These are phyloP conservation scores for Teratosphaeria gauchensis DNA, from an alignment of 2,329 filamentous ascomycete genomes.

Conservation along the genomic window DNA sequence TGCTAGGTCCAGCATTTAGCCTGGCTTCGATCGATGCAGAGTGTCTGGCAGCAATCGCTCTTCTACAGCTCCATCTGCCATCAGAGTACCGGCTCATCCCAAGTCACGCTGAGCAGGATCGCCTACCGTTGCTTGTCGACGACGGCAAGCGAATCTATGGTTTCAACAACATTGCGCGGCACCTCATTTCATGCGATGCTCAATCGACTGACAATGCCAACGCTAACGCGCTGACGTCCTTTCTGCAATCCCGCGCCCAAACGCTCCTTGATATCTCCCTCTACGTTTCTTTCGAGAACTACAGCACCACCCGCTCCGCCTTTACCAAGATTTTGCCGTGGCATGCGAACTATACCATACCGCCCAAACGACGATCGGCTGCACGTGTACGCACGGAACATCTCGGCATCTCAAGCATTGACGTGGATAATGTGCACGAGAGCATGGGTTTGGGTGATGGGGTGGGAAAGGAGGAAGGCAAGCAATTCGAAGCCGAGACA, in stretches of 20 bases:
- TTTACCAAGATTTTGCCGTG: slow-evolving; percentile 74
- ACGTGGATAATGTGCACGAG: slow-evolving; percentile 33
- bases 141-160: slow-evolving; percentile 49
- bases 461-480: slow-evolving; percentile 17
- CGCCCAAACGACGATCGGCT: slow-evolving; percentile 59
- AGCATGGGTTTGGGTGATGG: slow-evolving; percentile 24
- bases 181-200: slow-evolving; percentile 34
- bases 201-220: slow-evolving; percentile 21
- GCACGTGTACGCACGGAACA: slow-evolving; percentile 57
- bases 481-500: slow-evolving; percentile 22
- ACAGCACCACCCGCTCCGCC: slow-evolving; percentile 67
- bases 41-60: slow-evolving; percentile 75
- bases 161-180: slow-evolving; percentile 51
- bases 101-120: slow-evolving; percentile 31
- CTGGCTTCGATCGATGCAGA: slow-evolving; percentile 86
- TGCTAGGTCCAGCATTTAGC: slow-evolving; percentile 83
- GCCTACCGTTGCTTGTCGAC: slow-evolving; percentile 38
- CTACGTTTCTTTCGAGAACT: slow-evolving; percentile 86
- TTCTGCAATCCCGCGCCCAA: slow-evolving; percentile 64
- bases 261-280: slow-evolving; percentile 76
- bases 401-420: slow-evolving; percentile 37
- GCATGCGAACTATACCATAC: slow-evolving; percentile 80
- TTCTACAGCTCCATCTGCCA: slow-evolving; percentile 55
- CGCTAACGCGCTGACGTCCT: slow-evolving; percentile 36
- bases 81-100: slow-evolving; percentile 60